Percentiles rank a stretch among this genome's conserved stretches.
These are phyloP conservation scores for Colletotrichum sansevieriae DNA, from an alignment of 2,329 filamentous ascomycete genomes.

Conservation along the genomic window DNA sequence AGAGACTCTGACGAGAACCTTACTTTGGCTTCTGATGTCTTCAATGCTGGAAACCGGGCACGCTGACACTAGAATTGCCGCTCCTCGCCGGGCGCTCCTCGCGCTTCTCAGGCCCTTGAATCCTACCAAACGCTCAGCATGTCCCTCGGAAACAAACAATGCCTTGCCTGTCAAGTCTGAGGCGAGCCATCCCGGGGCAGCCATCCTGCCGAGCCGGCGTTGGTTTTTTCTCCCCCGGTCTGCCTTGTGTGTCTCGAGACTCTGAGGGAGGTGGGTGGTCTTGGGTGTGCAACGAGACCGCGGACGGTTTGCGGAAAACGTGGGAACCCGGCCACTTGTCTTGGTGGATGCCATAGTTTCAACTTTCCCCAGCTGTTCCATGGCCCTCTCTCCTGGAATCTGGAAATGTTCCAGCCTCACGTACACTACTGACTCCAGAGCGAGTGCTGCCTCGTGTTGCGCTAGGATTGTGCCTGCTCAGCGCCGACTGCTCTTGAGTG, in stretches of 20 bases:
- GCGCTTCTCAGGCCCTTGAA: neutral
- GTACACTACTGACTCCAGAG: neutral
- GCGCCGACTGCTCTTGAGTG: neutral
- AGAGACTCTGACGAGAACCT: neutral
- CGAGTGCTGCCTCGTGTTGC: conserved; percentile 24
- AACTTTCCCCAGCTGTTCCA: conserved; percentile 29
- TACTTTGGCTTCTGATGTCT: neutral
- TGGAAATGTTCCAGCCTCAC: conserved; percentile 29
- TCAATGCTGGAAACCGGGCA: neutral
- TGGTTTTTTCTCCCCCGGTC: neutral
- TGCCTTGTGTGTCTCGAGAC: neutral
- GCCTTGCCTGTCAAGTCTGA: conserved; percentile 36
- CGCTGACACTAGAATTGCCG: conserved; percentile 4
- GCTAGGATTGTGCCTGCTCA: conserved; percentile 25
- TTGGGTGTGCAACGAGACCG: neutral
- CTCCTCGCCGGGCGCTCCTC: neutral
- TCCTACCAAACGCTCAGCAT: conserved; percentile 4
- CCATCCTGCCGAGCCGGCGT: conserved; percentile 24
- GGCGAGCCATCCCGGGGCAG: conserved; percentile 25
- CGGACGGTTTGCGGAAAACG: conserved; percentile 30
- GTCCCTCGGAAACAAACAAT: conserved; percentile 30
- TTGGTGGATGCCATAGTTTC: conserved; percentile 34
- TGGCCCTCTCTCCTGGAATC: conserved; percentile 14
- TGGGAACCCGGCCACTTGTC: conserved; percentile 35
- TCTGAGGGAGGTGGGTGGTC: neutral